Conservation (phyloP, 75 land plant genomes). For the Adiantum capillusveneris region DNA sequence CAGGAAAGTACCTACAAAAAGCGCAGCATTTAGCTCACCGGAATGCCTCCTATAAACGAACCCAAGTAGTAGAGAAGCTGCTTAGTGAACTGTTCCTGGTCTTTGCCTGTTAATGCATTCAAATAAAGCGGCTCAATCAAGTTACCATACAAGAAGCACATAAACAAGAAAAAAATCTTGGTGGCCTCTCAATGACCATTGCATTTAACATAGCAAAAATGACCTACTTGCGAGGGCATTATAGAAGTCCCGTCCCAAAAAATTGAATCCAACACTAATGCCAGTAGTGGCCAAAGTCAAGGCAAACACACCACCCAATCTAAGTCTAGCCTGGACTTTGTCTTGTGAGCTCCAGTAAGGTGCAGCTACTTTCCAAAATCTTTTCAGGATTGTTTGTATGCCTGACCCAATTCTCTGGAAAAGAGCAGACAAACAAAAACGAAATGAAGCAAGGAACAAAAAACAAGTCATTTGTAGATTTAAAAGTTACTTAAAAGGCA, state of each 20-base stretch:
- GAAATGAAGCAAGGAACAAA: no score
- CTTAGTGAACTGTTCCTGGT: conserved; percentile 84
- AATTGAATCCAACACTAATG: conserved; percentile 95
- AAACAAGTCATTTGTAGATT: no score
- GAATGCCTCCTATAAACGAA: conserved; percentile 92
- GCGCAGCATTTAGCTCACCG: conserved; percentile 87
- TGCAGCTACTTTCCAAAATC: conserved; percentile 97
- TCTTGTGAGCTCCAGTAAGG: conserved; percentile 98
- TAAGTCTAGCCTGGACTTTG: conserved; percentile 70
- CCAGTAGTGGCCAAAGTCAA: conserved; percentile 92
- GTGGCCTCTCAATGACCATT: no score
- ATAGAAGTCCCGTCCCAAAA: conserved; percentile 94
- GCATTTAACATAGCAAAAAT: no score
- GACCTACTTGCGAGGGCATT: conserved; percentile 90
- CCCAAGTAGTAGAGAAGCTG: conserved; percentile 86
- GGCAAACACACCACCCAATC: conserved; percentile 77
- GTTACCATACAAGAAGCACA: background rate
- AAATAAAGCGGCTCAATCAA: no score
- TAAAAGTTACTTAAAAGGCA: no score
- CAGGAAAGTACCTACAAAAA: conserved; percentile 58
- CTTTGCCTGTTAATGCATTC: conserved; percentile 54
- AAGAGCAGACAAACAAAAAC: no score
- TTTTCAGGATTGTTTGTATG: conserved; percentile 45
- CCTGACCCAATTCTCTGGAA: conserved; percentile 40
- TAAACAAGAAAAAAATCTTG: no score